Evolutionary conservation across 2,329 filamentous ascomycete species (phyloP).

Genomic region (Pseudocercospora vitis): DNA sequence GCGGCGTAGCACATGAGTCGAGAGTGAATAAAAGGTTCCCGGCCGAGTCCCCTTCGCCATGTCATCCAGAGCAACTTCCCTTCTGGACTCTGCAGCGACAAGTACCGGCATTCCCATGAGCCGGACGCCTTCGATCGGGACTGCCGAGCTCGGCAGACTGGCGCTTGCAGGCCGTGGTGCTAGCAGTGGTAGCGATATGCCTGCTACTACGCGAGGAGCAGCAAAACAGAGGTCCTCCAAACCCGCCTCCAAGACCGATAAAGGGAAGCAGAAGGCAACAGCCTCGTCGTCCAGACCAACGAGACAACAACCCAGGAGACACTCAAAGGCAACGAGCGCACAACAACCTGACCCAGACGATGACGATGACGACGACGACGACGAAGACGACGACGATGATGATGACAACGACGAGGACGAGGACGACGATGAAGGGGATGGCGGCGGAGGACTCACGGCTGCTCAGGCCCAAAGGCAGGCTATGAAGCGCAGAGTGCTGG

Average conservation of each 20-base stretch:
- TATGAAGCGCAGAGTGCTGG: conserved; percentile 3
- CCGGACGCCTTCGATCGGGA: conserved; percentile 19
- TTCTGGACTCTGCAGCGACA: conserved; percentile 12
- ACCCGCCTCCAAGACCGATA: conserved; percentile 5
- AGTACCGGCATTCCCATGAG: conserved; percentile 22
- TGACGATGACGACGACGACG: conserved; percentile 10
- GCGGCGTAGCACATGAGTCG: conserved; percentile 19
- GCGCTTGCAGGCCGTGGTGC: conserved; percentile 8
- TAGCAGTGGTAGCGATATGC: conserved; percentile 21
- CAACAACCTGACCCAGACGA: conserved; percentile 6
- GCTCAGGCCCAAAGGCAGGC: neutral
- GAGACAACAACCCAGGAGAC: conserved; percentile 5
- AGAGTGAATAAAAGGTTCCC: conserved; percentile 8
- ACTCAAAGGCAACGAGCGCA: conserved; percentile 1
- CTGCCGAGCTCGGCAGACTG: conserved; percentile 24
- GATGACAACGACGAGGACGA: conserved; percentile 14
- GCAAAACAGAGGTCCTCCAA: conserved; percentile 16
- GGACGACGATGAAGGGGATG: no score
- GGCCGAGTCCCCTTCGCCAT: conserved; percentile 10
- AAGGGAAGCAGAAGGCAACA: conserved; percentile 16
- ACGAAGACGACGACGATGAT: conserved; percentile 12
- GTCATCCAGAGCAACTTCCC: conserved; percentile 16
- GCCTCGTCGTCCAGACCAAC: conserved; percentile 4
- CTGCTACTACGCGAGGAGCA: conserved; percentile 19
- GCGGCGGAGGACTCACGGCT: conserved; percentile 6